These are phyloP conservation scores for Thelephora ganbajun DNA, from an alignment of 768 basidiomycete genomes.

Conservation along the genomic window DNA sequence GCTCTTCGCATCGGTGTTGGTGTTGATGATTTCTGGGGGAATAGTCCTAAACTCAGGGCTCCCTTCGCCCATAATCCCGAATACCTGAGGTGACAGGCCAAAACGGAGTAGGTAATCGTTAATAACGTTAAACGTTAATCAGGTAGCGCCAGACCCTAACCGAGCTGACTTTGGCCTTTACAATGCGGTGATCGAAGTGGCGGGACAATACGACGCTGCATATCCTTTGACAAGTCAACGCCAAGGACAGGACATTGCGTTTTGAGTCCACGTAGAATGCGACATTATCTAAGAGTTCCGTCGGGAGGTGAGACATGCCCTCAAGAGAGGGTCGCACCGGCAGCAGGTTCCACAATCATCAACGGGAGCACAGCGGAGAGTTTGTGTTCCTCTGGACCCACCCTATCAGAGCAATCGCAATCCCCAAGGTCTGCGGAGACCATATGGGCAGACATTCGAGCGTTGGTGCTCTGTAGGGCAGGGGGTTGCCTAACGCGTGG, in stretches of 20 bases:
- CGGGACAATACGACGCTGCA: slow-evolving; percentile 42
- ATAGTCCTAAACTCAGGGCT: slow-evolving; percentile 18
- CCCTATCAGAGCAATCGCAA: slow-evolving; percentile 45
- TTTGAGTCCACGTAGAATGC: slow-evolving; percentile 38
- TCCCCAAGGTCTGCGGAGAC: slow-evolving; percentile 27
- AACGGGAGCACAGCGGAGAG: slow-evolving; percentile 50
- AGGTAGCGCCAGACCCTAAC: slow-evolving; percentile 55
- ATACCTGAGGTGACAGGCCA: slow-evolving; percentile 46
- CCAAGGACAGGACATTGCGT: slow-evolving; percentile 41
- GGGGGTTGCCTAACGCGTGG: too few relatives aligned
- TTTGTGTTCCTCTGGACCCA: slow-evolving; percentile 45
- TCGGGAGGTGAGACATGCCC: slow-evolving; percentile 42
- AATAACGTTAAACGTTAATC: too few relatives aligned
- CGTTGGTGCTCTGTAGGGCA: too few relatives aligned
- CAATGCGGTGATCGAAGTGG: slow-evolving; percentile 46
- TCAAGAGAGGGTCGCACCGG: slow-evolving; percentile 30
- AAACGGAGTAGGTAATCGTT: slow-evolving; percentile 34
- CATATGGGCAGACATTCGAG: not conserved
- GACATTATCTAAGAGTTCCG: slow-evolving; percentile 54
- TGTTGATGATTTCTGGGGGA: slow-evolving; percentile 27
- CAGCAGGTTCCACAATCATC: slow-evolving; percentile 47
- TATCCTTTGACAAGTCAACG: slow-evolving; percentile 40
- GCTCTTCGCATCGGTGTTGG: slow-evolving; percentile 46
- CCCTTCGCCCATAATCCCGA: slow-evolving; percentile 51
- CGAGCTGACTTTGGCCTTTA: slow-evolving; percentile 44